Evolutionary conservation across 305 asterid species (phyloP).

Genomic region (Fraxinus albicans): DNA sequence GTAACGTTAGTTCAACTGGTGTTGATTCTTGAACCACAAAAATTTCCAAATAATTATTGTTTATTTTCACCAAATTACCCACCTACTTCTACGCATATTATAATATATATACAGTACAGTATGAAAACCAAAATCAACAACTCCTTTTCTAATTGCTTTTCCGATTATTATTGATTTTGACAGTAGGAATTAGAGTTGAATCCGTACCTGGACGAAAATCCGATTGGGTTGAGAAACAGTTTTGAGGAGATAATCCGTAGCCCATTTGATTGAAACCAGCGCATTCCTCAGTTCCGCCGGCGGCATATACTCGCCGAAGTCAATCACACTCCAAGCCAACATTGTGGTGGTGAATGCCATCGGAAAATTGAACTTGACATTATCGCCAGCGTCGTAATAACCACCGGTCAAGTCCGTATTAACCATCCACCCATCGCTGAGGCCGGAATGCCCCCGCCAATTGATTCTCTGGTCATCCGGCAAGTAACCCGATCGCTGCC

Average conservation of each 20-base stretch:
- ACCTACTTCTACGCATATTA: not conserved
- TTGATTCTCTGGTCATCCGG: constrained; percentile 36
- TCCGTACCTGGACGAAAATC: constrained; percentile 1
- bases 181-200: not conserved
- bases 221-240: constrained; percentile 27
- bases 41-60: not conserved
- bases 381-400: constrained; percentile 43
- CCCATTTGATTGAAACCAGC: constrained; percentile 43
- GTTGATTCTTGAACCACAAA: constrained; percentile 1
- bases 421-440: constrained; percentile 27
- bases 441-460: constrained; percentile 40
- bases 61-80: not conserved
- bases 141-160: too few relatives aligned
- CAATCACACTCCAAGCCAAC: constrained; percentile 36
- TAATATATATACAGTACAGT: not conserved
- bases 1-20: not conserved
- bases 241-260: constrained; percentile 41
- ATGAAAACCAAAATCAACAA: too few relatives aligned
- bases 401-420: constrained; percentile 46
- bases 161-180: not conserved
- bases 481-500: constrained; percentile 38
- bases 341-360: constrained; percentile 43
- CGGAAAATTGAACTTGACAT: constrained; percentile 41
- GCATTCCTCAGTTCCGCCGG: constrained; percentile 33
- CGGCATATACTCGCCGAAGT: constrained; percentile 27